Conservation (phyloP, 805 yeast genomes). For the Pichia phayaonensis region DNA sequence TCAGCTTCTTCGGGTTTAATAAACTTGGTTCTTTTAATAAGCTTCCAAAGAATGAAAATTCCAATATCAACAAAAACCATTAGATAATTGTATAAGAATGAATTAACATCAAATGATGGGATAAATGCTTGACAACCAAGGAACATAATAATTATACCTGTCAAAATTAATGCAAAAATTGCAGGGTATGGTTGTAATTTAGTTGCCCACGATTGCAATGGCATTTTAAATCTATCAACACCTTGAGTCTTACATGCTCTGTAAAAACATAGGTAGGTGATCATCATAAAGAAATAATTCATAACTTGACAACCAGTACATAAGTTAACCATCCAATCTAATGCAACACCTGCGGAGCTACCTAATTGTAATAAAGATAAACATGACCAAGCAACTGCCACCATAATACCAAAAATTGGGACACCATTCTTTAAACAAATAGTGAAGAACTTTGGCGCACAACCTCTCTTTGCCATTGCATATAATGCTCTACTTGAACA, state of each 20-base stretch:
- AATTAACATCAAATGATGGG: slow-evolving; percentile 31
- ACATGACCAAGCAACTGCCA: slow-evolving; percentile 26
- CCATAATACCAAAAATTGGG: slow-evolving; percentile 33
- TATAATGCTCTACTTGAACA: slow-evolving; percentile 62
- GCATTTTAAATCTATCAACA: slow-evolving; percentile 34
- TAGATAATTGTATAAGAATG: slow-evolving; percentile 38
- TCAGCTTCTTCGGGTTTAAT: slow-evolving; percentile 41
- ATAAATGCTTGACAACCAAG: slow-evolving; percentile 35
- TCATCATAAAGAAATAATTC: slow-evolving; percentile 27
- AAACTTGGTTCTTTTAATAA: slow-evolving; percentile 31
- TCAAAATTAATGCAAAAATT: slow-evolving; percentile 19
- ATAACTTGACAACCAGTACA: slow-evolving; percentile 25
- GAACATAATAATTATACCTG: slow-evolving; percentile 31
- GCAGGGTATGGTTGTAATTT: slow-evolving; percentile 33
- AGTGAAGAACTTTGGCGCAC: slow-evolving; percentile 62
- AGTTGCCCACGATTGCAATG: slow-evolving; percentile 43
- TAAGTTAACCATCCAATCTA: slow-evolving; percentile 27
- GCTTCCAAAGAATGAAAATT: slow-evolving; percentile 30
- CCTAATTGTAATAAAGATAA: slow-evolving; percentile 32
- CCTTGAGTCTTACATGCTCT: slow-evolving; percentile 54
- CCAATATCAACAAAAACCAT: slow-evolving; percentile 35
- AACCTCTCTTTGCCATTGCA: slow-evolving; percentile 63
- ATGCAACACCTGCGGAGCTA: slow-evolving; percentile 20
- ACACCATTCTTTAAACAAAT: slow-evolving; percentile 55
- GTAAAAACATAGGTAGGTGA: slow-evolving; percentile 56